Base-by-base conservation (phyloP, 2,329 filamentous ascomycete species). In the Botrytis paeoniae region DNA sequence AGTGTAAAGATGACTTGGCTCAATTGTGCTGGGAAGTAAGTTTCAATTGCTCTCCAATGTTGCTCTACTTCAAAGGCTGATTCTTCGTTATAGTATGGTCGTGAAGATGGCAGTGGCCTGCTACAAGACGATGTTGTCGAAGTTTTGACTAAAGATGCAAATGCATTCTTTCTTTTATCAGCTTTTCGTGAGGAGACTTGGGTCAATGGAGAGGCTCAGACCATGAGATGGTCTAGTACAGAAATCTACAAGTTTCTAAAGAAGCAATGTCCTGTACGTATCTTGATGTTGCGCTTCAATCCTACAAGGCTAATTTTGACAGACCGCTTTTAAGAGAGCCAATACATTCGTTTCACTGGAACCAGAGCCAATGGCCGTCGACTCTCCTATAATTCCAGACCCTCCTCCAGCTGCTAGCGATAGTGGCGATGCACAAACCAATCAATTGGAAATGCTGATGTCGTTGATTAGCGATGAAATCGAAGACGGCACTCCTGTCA, bases 21-120 rank as follows among this genome's bases (percentile, higher is more conserved):
- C 48, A 72, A 22, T 20, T 72, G 10, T 68, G 45, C 18, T 72
- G 70, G 70, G 70, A 72, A 66, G 70, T 72, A 35, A 57, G 70
- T 68, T 48, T 32, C 10, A 39, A 18, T 39, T 41, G 8, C 8
- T 43, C 32, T 68, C 22, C 32, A 68, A 68, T 37, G 20, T 25
- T 29, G 10, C 6, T 68, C 0, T 25, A 41, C 16, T 68, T 41
- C 10, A 57, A 54, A 68, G 10, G 48, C 48, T 68, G 35, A 68
- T 32, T 25, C 5, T 2, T 12, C n/a, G n/a, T 35, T 20, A 41
- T 45, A 72, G 70, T 72, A 68, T 60, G 41, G 37, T 41, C 70
- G 61, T 16, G 62, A 72, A 14, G 62, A 72, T 72, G 70, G 70
- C 32, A 41, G 70, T 39, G 70, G 70, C 32, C 22, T 72, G 29